Percentiles rank a stretch among this genome's conserved stretches.
Evolutionary conservation across 148 eudicot genomes (phyloP).

Genomic region (Diospyros lotus): DNA sequence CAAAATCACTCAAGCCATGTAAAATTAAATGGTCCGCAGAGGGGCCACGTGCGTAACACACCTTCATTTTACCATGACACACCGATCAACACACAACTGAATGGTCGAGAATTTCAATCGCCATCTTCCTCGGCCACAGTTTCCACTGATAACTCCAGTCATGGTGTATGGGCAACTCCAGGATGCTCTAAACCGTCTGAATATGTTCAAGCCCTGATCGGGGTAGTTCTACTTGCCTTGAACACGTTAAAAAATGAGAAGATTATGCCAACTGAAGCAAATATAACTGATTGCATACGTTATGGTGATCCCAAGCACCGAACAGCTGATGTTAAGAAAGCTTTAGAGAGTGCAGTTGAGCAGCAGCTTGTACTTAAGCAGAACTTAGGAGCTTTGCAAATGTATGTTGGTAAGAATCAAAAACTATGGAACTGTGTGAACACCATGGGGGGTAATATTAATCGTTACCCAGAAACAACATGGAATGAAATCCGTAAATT

Average conservation of each 20-base stretch:
- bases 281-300: constrained; percentile 46
- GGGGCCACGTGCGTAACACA: no score
- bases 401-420: constrained; percentile 72
- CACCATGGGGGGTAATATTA: constrained; percentile 56
- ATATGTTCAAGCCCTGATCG: constrained; percentile 40
- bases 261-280: constrained; percentile 45
- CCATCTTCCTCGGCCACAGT: constrained; percentile 10
- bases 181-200: constrained; percentile 31
- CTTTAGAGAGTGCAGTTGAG: constrained; percentile 66
- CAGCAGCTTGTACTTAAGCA: constrained; percentile 61
- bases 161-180: constrained; percentile 17
- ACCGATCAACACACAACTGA: constrained; percentile 15
- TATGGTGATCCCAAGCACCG: constrained; percentile 51
- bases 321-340: constrained; percentile 63
- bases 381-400: constrained; percentile 42
- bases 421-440: constrained; percentile 68
- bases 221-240: constrained; percentile 46
- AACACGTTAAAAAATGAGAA: constrained; percentile 37
- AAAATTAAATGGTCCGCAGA: no score
- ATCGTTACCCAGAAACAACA: constrained; percentile 43
- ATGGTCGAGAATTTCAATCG: constrained; percentile 14
- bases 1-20: no score
- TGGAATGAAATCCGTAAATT: constrained; percentile 73
- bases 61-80: constrained; percentile 16
- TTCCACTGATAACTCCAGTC: constrained; percentile 9